phyloP scores from a whole-genome alignment of 495 filamentous ascomycete genomes.

The Penicillium pulvis region DNA sequence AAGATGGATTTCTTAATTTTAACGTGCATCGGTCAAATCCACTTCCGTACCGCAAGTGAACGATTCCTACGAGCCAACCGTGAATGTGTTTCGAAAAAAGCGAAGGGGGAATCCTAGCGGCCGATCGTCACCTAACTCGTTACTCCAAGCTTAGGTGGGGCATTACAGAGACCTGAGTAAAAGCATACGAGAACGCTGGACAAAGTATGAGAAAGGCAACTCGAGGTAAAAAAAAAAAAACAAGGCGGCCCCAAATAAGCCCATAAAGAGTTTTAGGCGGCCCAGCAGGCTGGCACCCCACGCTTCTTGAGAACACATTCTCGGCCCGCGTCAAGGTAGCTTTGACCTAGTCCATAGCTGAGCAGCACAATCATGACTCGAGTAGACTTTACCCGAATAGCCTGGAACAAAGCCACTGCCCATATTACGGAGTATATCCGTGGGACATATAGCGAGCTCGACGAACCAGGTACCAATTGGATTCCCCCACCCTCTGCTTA shows the following conservation, averaged over 20 bases:
- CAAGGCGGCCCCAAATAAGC: background rate
- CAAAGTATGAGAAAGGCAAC: slow-evolving; percentile 3
- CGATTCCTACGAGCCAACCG: background rate
- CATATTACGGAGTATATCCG: too few species aligned
- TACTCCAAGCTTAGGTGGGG: background rate
- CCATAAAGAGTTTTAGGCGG: slow-evolving; percentile 14
- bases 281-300: slow-evolving; percentile 12
- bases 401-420: too few species aligned
- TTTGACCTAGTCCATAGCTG: background rate
- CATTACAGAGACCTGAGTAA: slow-evolving; percentile 1
- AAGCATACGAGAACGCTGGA: slow-evolving; percentile 5
- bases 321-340: background rate
- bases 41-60: slow-evolving; percentile 8
- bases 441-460: too few species aligned
- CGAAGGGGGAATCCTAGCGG: slow-evolving; percentile 40
- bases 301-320: background rate
- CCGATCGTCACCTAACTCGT: background rate
- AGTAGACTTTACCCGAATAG: too few species aligned
- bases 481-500: slow-evolving; percentile 1
- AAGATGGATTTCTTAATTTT: slow-evolving; percentile 29
- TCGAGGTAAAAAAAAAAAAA: background rate
- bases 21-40: slow-evolving; percentile 18
- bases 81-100: background rate
- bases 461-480: background rate
- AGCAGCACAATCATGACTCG: too few species aligned